Evolutionary conservation across 441 rosid species (phyloP).

Genomic region (Croton laevigatus): DNA sequence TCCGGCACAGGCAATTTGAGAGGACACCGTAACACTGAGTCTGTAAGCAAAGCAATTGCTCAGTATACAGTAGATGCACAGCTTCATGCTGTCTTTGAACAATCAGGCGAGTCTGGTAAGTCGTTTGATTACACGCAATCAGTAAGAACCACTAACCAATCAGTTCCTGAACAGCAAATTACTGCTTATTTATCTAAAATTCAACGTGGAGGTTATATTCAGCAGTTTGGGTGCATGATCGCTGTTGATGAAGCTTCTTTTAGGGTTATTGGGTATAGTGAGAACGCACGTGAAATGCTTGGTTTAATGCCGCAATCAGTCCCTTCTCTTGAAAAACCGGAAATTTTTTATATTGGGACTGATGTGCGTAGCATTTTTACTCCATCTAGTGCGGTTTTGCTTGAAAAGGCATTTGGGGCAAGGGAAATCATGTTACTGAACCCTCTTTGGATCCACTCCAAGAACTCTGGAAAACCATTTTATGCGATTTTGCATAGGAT

Average conservation of each 20-base stretch:
- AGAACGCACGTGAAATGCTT: slow-evolving; percentile 83
- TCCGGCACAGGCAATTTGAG: slow-evolving; percentile 47
- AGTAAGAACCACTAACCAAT: slow-evolving; percentile 53
- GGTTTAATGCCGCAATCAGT: slow-evolving; percentile 75
- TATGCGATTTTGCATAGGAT: slow-evolving; percentile 87
- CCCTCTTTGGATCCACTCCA: slow-evolving; percentile 85
- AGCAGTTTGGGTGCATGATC: slow-evolving; percentile 89
- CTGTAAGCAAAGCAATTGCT: slow-evolving; percentile 80
- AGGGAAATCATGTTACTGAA: slow-evolving; percentile 79
- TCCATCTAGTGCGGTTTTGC: slow-evolving; percentile 50
- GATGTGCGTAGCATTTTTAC: slow-evolving; percentile 71
- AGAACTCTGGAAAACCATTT: slow-evolving; percentile 74
- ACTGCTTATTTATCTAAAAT: slow-evolving; percentile 75
- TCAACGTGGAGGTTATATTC: slow-evolving; percentile 85
- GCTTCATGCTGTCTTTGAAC: slow-evolving; percentile 90
- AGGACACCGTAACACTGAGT: slow-evolving; percentile 30
- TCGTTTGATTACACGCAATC: slow-evolving; percentile 88
- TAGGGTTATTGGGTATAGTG: slow-evolving; percentile 65
- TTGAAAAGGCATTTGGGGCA: slow-evolving; percentile 80
- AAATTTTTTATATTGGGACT: slow-evolving; percentile 59
- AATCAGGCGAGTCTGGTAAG: slow-evolving; percentile 84
- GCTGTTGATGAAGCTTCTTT: slow-evolving; percentile 71
- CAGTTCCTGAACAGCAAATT: slow-evolving; percentile 78
- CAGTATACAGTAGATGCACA: slow-evolving; percentile 98
- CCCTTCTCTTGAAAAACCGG: slow-evolving; percentile 70